A percentile compares a stretch with the other conserved stretches of the same genome.
Conservation (phyloP, 176 grass and related monocot genomes). For the Zoysia japonica region DNA sequence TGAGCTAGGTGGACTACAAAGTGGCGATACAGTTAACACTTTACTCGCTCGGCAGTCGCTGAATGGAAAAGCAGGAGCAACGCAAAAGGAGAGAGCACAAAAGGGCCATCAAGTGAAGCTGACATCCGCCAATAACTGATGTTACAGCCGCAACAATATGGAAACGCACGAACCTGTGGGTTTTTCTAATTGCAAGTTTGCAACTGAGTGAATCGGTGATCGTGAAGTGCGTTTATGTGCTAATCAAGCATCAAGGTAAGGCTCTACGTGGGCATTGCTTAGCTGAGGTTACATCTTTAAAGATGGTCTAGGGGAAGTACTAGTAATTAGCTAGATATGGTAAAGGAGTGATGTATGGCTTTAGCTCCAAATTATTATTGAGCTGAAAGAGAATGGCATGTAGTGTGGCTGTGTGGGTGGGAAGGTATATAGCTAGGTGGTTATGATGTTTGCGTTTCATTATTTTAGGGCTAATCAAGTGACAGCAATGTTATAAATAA, state of each 20-base stretch:
- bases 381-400: conserved; percentile 23
- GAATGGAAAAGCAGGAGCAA: conserved; percentile 37
- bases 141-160: conserved; percentile 25
- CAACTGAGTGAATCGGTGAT: background rate
- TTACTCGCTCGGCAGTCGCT: conserved; percentile 18
- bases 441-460: conserved; percentile 38
- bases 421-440: conserved; percentile 25
- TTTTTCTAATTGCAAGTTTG: background rate
- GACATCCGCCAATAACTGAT: conserved; percentile 37
- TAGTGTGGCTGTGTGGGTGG: conserved; percentile 1
- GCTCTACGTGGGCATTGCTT: background rate
- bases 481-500: conserved; percentile 33
- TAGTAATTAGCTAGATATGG: conserved; percentile 24
- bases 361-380: conserved; percentile 39
- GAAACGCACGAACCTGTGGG: background rate
- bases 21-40: conserved; percentile 37
- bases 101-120: conserved; percentile 4
- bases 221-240: background rate
- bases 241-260: background rate
- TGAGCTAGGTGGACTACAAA: background rate
- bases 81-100: background rate
- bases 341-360: conserved; percentile 36
- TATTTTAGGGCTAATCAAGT: conserved; percentile 34
- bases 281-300: conserved; percentile 14
- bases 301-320: background rate